Base-by-base conservation (phyloP, 2,329 filamentous ascomycete species). In the Aureobasidium leucospermi region DNA sequence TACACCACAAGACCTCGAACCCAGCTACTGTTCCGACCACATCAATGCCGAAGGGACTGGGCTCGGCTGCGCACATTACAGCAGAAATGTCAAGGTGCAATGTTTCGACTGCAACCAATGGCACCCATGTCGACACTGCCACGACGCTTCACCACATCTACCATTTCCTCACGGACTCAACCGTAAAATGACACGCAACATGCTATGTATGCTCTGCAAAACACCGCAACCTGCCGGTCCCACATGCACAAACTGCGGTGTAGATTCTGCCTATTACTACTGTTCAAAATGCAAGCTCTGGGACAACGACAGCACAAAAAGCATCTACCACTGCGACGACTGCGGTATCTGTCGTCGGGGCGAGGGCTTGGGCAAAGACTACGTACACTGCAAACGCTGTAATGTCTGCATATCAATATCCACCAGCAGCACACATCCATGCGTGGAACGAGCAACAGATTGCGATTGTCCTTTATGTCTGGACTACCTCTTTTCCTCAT, bases 371-470 rank as follows among this genome's bases (percentile, higher is more conserved):
- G 93, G 94, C 4, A 97, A 96, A 70, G 94, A 99, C 71, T 99
- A 96, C 71, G 92, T 95, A 69, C 94, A 99, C 74, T 99, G 94
- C 87, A 95, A 96, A 87, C 92, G 85, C 67, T 99, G 94, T 74
- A 90, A 90, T 67, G 91, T 95, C 29, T 99, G 94, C 75, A 94
- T 97, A 68, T 88, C 90, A 7, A 96, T 96, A 65, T 85, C 87
- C 2, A 90, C 91, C 60, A 86, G 90, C 68, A 85, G 82, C 43
- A 88, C 88, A 6, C 94, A 99, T 76, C 91, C 90, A 66, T 99
- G 94, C 69, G 93, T 97, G 65, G 94, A 97, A 73, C 84, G 90
- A 51, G 92, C 91, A 8, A 96, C 90, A 34, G 92, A 99, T 70
- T 96, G 91, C 69, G 88, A 97, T 70, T 99, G 94, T 71, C 94